Evolutionary conservation across 768 basidiomycete species (phyloP).

Genomic region (Leucocoprinus birnbaumii): DNA sequence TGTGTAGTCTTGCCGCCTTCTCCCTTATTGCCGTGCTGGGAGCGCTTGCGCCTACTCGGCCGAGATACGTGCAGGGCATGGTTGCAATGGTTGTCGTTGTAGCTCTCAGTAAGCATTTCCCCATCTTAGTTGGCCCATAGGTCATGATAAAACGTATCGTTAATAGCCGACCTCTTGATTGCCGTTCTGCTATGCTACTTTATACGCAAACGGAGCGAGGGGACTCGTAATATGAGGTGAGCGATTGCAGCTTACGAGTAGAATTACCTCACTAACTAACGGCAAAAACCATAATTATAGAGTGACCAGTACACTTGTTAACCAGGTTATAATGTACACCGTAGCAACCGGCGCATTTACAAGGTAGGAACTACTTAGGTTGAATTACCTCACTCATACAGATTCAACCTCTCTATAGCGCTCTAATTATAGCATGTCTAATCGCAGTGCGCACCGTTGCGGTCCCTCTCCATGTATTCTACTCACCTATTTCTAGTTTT

Average conservation of each 20-base stretch:
- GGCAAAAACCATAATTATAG: background rate
- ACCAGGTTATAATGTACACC: constrained; percentile 12
- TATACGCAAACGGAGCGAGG: constrained; percentile 5
- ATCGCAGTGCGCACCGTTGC: constrained; percentile 9
- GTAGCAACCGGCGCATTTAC: constrained; percentile 13
- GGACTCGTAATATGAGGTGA: constrained; percentile 2
- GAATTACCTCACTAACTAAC: background rate
- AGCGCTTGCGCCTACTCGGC: background rate
- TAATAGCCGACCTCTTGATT: constrained; percentile 14
- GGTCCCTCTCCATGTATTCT: background rate
- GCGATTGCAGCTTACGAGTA: too few species aligned
- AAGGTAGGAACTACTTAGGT: constrained; percentile 6
- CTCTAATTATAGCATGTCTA: constrained; percentile 12
- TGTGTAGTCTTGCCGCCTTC: constrained; percentile 6
- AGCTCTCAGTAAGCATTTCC: background rate
- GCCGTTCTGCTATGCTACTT: constrained; percentile 14
- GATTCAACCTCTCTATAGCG: background rate
- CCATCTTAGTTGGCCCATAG: background rate
- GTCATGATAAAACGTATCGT: background rate
- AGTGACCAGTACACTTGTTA: constrained; percentile 11
- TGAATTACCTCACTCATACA: too few species aligned
- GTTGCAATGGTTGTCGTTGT: background rate
- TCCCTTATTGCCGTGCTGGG: constrained; percentile 2
- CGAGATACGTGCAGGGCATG: background rate
- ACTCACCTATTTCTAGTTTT: background rate